These are phyloP conservation scores for Notholithocarpus densiflorus DNA, from an alignment of 306 rosid species.

Conservation along the genomic window DNA sequence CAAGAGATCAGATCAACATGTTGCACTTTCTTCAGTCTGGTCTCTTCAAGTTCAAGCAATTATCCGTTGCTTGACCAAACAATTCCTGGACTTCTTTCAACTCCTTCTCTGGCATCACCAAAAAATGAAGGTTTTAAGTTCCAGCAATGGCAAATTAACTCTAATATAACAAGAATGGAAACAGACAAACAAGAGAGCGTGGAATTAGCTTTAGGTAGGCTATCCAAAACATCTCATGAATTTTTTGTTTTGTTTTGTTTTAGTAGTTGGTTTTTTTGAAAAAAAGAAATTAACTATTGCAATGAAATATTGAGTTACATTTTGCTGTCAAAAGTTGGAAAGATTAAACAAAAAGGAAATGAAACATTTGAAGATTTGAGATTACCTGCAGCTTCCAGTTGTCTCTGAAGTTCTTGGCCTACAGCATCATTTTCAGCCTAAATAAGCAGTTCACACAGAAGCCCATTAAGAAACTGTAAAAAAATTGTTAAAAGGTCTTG, in stretches of 20 bases:
- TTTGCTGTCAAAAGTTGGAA: not conserved
- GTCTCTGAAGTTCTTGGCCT: constrained; percentile 88
- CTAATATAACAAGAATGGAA: not conserved
- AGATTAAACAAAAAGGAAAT: not conserved
- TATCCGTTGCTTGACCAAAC: constrained; percentile 73
- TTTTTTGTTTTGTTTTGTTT: too few relatives aligned
- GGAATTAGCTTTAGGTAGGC: not conserved
- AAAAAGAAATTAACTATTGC: too few relatives aligned
- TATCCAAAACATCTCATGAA: not conserved
- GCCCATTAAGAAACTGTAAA: not conserved
- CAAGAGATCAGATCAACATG: not conserved
- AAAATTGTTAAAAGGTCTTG: not conserved
- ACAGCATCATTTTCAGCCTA: constrained; percentile 84
- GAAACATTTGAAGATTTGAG: not conserved
- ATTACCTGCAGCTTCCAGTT: constrained; percentile 89
- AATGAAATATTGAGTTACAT: not conserved
- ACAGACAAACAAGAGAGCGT: not conserved
- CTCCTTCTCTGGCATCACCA: constrained; percentile 67
- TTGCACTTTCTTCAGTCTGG: constrained; percentile 34
- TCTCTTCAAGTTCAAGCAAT: constrained; percentile 87
- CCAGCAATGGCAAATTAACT: not conserved
- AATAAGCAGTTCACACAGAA: constrained; percentile 4
- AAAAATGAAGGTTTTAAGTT: constrained; percentile 14
- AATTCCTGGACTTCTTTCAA: constrained; percentile 63
- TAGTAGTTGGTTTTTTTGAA: too few relatives aligned